Conservation (phyloP, 176 grass and related monocot genomes). For the Ensete ventricosum region DNA sequence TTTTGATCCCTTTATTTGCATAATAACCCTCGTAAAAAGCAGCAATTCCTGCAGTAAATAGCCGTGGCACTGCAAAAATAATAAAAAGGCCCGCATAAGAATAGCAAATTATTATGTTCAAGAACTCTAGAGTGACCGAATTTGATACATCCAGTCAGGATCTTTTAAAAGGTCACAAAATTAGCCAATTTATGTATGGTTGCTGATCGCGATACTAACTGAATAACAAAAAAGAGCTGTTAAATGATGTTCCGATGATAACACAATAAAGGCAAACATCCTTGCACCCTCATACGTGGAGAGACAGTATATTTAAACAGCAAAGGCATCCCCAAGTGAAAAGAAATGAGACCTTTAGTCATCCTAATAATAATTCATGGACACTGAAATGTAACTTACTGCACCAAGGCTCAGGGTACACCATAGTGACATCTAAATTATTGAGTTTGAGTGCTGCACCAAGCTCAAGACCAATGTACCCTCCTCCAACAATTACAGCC, state of each 20-base stretch:
- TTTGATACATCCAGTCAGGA: not conserved
- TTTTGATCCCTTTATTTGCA: constrained; percentile 83
- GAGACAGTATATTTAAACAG: not conserved
- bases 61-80: constrained; percentile 73
- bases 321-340: not conserved
- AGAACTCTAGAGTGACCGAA: not conserved
- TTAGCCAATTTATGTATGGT: too few relatives aligned
- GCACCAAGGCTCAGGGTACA: constrained; percentile 97
- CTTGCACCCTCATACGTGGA: too few relatives aligned
- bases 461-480: constrained; percentile 95
- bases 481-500: constrained; percentile 83
- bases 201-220: not conserved
- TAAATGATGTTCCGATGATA: not conserved
- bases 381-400: constrained; percentile 46
- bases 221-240: not conserved
- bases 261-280: too few relatives aligned
- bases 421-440: constrained; percentile 92
- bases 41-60: constrained; percentile 79
- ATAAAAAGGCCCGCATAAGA: constrained; percentile 14
- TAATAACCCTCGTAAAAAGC: constrained; percentile 96
- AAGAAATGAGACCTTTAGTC: not conserved
- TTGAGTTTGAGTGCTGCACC: constrained; percentile 68
- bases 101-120: not conserved
- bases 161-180: not conserved
- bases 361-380: constrained; percentile 4